Evolutionary conservation across 768 basidiomycete species (phyloP).

Genomic region (Hericium alpestre): DNA sequence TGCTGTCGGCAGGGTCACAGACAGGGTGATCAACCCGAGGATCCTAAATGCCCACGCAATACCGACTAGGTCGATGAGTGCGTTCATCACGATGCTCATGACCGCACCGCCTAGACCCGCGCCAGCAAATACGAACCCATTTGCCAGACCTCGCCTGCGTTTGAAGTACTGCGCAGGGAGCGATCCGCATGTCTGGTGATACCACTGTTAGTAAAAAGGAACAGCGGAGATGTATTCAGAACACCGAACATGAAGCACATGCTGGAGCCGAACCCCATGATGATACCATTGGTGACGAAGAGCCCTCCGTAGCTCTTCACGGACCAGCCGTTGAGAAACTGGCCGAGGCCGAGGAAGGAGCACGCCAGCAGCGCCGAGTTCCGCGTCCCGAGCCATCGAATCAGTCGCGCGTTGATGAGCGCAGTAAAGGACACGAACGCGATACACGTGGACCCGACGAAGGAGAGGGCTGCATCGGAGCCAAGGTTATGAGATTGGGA

Average conservation of each 20-base stretch:
- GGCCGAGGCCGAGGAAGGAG: constrained; percentile 18
- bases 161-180: constrained; percentile 27
- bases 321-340: constrained; percentile 19
- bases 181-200: constrained; percentile 19
- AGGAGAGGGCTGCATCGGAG: constrained; percentile 18
- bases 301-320: constrained; percentile 15
- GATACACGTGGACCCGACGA: constrained; percentile 23
- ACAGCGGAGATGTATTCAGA: neutral
- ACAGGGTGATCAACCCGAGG: constrained; percentile 19
- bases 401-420: constrained; percentile 19
- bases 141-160: constrained; percentile 23
- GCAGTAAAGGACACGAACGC: constrained; percentile 21
- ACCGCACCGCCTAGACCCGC: constrained; percentile 25
- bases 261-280: constrained; percentile 22
- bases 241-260: constrained; percentile 16
- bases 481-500: constrained; percentile 17
- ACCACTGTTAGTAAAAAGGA: neutral
- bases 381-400: constrained; percentile 23
- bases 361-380: constrained; percentile 19
- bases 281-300: constrained; percentile 21
- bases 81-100: constrained; percentile 19
- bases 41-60: constrained; percentile 24
- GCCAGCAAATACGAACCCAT: constrained; percentile 24
- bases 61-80: constrained; percentile 20
- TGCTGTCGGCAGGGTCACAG: constrained; percentile 18